A percentile compares a stretch with the other conserved stretches of the same genome.
Evolutionary conservation across 352 stramenopile genomes (phyloP).

Genomic region (Globisporangium okanoganense): DNA sequence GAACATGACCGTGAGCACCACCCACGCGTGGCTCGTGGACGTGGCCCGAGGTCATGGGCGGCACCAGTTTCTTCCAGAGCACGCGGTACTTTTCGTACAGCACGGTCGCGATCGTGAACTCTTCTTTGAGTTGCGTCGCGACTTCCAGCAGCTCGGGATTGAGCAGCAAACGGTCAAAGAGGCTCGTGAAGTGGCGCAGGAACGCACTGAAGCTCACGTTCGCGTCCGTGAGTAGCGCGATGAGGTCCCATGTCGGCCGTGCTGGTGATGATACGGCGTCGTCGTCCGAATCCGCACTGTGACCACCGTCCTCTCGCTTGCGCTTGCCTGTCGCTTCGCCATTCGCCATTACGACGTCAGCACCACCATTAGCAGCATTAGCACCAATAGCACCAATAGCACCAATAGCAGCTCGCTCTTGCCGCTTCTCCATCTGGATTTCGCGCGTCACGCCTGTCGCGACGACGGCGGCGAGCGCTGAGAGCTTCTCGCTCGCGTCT

Average conservation of each 20-base stretch:
- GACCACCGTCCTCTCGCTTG: background rate
- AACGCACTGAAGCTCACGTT: constrained; percentile 63
- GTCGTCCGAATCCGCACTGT: background rate
- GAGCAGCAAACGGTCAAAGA: constrained; percentile 78
- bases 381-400: too few species aligned
- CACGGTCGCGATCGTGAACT: constrained; percentile 70
- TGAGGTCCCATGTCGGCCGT: constrained; percentile 22
- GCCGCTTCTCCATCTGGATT: constrained; percentile 22
- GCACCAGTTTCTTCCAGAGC: constrained; percentile 46
- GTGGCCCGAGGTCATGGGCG: background rate
- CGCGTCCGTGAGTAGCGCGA: constrained; percentile 39
- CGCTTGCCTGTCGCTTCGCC: constrained; percentile 3
- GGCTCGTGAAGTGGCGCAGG: constrained; percentile 64
- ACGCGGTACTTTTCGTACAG: constrained; percentile 77
- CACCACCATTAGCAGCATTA: background rate
- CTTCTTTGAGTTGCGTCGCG: constrained; percentile 73
- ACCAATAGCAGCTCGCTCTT: background rate
- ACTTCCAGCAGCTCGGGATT: constrained; percentile 64
- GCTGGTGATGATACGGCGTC: background rate
- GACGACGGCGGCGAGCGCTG: constrained; percentile 43
- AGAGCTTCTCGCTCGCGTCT: constrained; percentile 27
- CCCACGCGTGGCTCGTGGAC: constrained; percentile 11
- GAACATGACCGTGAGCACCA: constrained; percentile 11
- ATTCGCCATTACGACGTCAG: background rate
- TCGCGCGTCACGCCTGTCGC: constrained; percentile 40